These are phyloP conservation scores for Chaetomiaceae sp. DNA, from an alignment of 2,329 filamentous ascomycete species.

Conservation along the genomic window DNA sequence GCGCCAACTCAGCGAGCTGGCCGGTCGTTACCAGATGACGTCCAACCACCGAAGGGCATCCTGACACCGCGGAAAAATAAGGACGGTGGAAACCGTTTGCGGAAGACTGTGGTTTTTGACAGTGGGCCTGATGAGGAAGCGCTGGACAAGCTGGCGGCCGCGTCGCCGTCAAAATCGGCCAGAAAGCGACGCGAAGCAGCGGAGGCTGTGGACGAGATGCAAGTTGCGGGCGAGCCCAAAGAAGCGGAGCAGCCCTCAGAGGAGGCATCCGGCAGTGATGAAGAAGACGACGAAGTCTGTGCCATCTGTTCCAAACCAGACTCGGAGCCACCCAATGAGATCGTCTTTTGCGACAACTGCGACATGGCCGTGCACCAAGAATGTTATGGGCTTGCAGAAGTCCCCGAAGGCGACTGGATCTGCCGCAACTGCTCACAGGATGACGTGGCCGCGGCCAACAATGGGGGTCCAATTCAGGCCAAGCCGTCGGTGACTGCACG, in stretches of 20 bases:
- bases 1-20: neutral
- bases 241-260: constrained; percentile 16
- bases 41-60: constrained; percentile 48
- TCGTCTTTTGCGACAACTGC: constrained; percentile 61
- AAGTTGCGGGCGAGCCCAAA: constrained; percentile 12
- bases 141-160: constrained; percentile 43
- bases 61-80: constrained; percentile 46
- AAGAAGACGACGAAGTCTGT: constrained; percentile 51
- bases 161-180: constrained; percentile 16
- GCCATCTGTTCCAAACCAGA: constrained; percentile 54
- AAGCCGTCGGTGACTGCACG: constrained; percentile 14
- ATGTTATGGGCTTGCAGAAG: constrained; percentile 53
- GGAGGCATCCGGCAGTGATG: constrained; percentile 20
- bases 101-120: constrained; percentile 55
- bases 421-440: constrained; percentile 54
- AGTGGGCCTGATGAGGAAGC: constrained; percentile 40
- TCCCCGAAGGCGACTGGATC: constrained; percentile 61
- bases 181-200: constrained; percentile 12
- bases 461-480: too few relatives aligned
- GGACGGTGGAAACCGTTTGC: constrained; percentile 31
- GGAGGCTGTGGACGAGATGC: constrained; percentile 7
- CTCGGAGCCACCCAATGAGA: constrained; percentile 56
- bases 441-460: constrained; percentile 31
- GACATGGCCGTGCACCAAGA: constrained; percentile 59
- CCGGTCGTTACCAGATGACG: constrained; percentile 12